A percentile compares a stretch with the other conserved stretches of the same genome.
These are phyloP conservation scores for Apiotrichum montevideense DNA, from an alignment of 1,284 basidiomycete genomes.

Conservation along the genomic window DNA sequence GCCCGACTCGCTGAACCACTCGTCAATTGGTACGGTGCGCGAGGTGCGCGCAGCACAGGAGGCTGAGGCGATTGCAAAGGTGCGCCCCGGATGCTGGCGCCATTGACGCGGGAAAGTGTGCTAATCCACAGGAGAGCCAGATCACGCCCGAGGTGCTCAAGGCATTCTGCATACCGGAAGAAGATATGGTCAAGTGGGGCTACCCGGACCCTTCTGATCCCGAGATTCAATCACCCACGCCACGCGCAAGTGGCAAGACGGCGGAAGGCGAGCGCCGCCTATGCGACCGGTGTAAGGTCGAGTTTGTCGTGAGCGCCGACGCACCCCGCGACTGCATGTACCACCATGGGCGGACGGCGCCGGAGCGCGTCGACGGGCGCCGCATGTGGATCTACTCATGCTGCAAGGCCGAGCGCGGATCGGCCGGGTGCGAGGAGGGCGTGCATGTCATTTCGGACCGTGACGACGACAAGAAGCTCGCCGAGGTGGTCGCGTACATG, in stretches of 20 bases:
- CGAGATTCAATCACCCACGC: background rate
- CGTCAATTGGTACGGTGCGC: constrained; percentile 73
- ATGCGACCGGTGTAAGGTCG: constrained; percentile 70
- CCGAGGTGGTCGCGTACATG: constrained; percentile 68
- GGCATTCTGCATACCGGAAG: constrained; percentile 56
- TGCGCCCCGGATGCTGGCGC: background rate
- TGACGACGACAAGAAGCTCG: constrained; percentile 60
- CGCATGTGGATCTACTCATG: constrained; percentile 43
- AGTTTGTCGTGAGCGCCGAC: constrained; percentile 55
- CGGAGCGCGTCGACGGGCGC: constrained; percentile 36
- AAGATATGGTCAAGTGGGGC: constrained; percentile 60
- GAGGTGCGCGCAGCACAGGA: constrained; percentile 59
- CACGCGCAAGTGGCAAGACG: constrained; percentile 50
- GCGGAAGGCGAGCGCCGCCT: constrained; percentile 57
- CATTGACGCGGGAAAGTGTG: background rate
- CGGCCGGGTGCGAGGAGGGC: constrained; percentile 28
- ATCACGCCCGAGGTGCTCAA: constrained; percentile 55
- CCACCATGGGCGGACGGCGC: constrained; percentile 65
- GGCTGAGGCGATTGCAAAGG: constrained; percentile 55
- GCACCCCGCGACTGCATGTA: constrained; percentile 63
- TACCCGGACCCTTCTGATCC: constrained; percentile 54
- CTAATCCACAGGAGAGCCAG: constrained; percentile 40
- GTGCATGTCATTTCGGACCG: constrained; percentile 38
- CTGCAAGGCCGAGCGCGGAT: constrained; percentile 56
- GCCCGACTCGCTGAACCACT: constrained; percentile 59